Evolutionary conservation across 2,329 filamentous ascomycete species (phyloP).

Genomic region (Acrocalymma vagum): DNA sequence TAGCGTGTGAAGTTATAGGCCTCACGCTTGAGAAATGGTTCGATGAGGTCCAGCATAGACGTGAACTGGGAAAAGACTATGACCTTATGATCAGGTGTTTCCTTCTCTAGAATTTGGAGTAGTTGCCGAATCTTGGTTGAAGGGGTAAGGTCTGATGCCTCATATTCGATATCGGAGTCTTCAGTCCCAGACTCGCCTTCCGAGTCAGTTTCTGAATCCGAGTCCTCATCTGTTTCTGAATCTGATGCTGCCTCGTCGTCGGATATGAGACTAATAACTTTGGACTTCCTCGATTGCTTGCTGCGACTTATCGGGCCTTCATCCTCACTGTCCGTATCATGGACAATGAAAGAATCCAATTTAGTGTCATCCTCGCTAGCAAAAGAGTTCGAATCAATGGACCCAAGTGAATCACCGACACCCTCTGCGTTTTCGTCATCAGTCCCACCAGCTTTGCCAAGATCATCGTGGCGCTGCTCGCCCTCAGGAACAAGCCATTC

Average conservation of each 20-base stretch:
- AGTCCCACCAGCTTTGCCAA: conserved; percentile 83
- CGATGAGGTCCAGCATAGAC: conserved; percentile 94
- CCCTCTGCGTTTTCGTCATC: conserved; percentile 90
- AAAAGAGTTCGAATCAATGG: conserved; percentile 74
- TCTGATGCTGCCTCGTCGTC: conserved; percentile 50
- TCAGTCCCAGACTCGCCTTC: conserved; percentile 53
- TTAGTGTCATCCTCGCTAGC: conserved; percentile 61
- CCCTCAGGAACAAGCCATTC: conserved; percentile 82
- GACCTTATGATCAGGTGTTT: conserved; percentile 87
- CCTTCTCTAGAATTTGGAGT: conserved; percentile 79
- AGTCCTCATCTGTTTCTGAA: conserved; percentile 49
- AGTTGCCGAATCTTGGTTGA: conserved; percentile 95
- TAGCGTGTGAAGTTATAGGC: conserved; percentile 86
- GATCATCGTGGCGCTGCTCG: conserved; percentile 66
- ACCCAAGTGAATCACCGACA: conserved; percentile 79
- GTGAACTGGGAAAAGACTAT: conserved; percentile 99
- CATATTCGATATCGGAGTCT: conserved; percentile 48
- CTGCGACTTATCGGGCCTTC: conserved; percentile 40
- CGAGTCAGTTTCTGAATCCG: conserved; percentile 50
- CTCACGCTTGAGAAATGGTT: conserved; percentile 83
- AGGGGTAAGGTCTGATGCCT: conserved; percentile 61
- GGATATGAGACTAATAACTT: conserved; percentile 64
- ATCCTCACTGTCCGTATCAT: conserved; percentile 50
- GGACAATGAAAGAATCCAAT: conserved; percentile 45
- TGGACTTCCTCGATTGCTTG: conserved; percentile 46